Evolutionary conservation across 2,329 filamentous ascomycete species (phyloP).

Genomic region (Chaetomiaceae sp.): DNA sequence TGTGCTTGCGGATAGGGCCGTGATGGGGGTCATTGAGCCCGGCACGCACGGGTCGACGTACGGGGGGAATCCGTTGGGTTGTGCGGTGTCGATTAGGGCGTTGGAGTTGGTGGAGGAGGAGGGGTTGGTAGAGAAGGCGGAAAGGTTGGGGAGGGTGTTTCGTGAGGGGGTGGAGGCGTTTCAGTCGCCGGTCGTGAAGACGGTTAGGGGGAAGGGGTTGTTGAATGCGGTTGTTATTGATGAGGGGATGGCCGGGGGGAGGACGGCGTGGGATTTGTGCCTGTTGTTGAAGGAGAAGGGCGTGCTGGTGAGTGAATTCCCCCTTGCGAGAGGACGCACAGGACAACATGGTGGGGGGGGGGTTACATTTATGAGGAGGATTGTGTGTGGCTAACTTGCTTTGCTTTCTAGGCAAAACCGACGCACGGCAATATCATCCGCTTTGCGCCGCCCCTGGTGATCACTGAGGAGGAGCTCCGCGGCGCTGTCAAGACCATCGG

Average conservation of each 20-base stretch:
- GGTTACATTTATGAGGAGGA: too few relatives aligned
- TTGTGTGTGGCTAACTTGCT: too few relatives aligned
- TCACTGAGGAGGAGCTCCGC: conserved; percentile 79
- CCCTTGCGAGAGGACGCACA: too few relatives aligned
- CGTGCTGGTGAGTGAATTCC: conserved; percentile 56
- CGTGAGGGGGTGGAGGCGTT: conserved; percentile 70
- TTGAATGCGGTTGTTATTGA: conserved; percentile 96
- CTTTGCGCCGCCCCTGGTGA: conserved; percentile 92
- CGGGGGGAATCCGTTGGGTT: conserved; percentile 91
- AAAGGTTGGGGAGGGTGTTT: conserved; percentile 76
- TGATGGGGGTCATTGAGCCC: conserved; percentile 94
- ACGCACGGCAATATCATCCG: conserved; percentile 98
- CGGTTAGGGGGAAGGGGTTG: conserved; percentile 84
- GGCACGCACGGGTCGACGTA: conserved; percentile 98
- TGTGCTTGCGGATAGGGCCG: conserved; percentile 78
- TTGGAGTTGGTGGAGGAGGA: conserved; percentile 92
- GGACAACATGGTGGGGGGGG: too few relatives aligned
- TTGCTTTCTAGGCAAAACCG: conserved; percentile 93
- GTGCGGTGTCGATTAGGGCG: conserved; percentile 89
- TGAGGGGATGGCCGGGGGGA: conserved; percentile 75
- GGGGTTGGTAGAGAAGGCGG: conserved; percentile 74
- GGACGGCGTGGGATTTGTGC: conserved; percentile 93
- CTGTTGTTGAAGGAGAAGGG: conserved; percentile 94
- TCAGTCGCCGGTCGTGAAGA: conserved; percentile 72
- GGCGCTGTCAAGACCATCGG: conserved; percentile 73